Base-by-base conservation (phyloP, 2,329 filamentous ascomycete species). In the Didymellaceae sp. region DNA sequence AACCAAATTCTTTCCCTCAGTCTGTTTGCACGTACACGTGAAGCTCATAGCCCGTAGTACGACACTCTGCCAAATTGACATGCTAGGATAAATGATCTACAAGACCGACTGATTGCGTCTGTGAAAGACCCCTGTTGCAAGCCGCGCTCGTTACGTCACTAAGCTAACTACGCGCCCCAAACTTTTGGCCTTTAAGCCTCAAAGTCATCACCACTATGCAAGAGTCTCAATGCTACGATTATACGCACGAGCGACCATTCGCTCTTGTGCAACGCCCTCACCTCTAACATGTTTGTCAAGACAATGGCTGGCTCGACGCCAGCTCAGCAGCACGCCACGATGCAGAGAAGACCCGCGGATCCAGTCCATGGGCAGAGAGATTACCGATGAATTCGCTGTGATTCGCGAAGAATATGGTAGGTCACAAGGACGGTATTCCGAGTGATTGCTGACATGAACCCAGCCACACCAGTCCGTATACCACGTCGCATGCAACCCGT, bases 381-480 rank as follows among this genome's bases (percentile, higher is more conserved):
- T 87, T 57, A 74, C 79, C 57, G 82, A 87, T 68, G 81, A 87
- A 59, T 88, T 83, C 68, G 84, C 85, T 5, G 74, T 76, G 6
- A 74, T 88, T 40, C 77, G 81, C 38, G 76, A 82, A 11, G 72
- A 78, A 48, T 89, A 89, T 67, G 73, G 83, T 83, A 66, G 18
- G 62, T 50, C 8, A 1, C 10, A 18, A 20, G 0, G 6, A 14
- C 5, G n/a, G 25, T 25, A 6, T 5, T 4, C 16, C 10, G 7
- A 4, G 39, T 13, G 16, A n/a, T 38, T 14, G 24, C 54, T 72
- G 24, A 71, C 39, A 21, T n/a, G 5, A 3, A 16, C 4, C 20
- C 35, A 74, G 72, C 71, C 41, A 63, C 65, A 40, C 72, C 72
- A 31, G 71, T 73, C 50, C 17, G 65, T 58, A 24, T 11, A 9